These are phyloP conservation scores for Tremella yokohamensis DNA, from an alignment of 768 basidiomycete species.

Conservation along the genomic window DNA sequence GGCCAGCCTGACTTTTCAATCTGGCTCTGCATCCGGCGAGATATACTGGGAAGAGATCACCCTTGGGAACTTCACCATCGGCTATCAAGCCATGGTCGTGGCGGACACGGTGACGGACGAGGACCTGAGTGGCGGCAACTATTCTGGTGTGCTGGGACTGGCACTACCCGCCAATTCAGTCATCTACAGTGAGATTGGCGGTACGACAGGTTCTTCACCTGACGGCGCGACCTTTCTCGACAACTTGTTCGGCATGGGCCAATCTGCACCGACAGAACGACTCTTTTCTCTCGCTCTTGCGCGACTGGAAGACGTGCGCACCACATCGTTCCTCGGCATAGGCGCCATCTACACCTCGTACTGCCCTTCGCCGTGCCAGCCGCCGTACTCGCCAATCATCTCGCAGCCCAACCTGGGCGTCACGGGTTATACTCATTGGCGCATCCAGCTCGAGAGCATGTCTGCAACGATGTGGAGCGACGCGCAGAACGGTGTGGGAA, in stretches of 20 bases:
- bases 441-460: conserved; percentile 38
- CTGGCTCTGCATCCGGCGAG: conserved; percentile 35
- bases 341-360: conserved; percentile 27
- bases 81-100: conserved; percentile 48
- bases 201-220: conserved; percentile 43
- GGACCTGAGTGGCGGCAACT: conserved; percentile 41
- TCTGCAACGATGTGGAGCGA: conserved; percentile 31
- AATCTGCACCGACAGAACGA: conserved; percentile 38
- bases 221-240: conserved; percentile 50
- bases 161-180: conserved; percentile 48
- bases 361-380: conserved; percentile 43
- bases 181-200: conserved; percentile 39
- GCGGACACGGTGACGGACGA: conserved; percentile 38
- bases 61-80: conserved; percentile 44
- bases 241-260: conserved; percentile 46
- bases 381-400: conserved; percentile 42
- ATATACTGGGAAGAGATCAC: conserved; percentile 48
- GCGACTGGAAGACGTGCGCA: conserved; percentile 46
- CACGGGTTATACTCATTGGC: conserved; percentile 45
- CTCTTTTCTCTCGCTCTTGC: conserved; percentile 45
- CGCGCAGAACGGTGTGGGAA: conserved; percentile 21
- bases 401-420: conserved; percentile 38
- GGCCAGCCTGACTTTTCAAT: conserved; percentile 38
- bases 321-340: conserved; percentile 40
- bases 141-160: conserved; percentile 45